Evolutionary conservation across 1,139 yeast species (phyloP).

Genomic region (Diutina pseudorugosa): DNA sequence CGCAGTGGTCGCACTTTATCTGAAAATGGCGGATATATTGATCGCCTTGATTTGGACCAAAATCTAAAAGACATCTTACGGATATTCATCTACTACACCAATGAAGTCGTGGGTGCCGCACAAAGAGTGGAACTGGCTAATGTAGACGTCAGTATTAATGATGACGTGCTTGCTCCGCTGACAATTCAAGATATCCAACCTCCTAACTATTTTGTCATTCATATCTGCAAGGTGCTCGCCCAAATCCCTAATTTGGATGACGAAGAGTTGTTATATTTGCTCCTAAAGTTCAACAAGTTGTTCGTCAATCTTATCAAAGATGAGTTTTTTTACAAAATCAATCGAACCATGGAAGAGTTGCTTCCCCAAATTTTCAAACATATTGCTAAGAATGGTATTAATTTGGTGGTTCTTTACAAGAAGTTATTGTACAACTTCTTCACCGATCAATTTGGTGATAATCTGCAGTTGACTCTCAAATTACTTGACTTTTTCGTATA

Average conservation of each 20-base stretch:
- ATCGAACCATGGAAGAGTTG: constrained; percentile 25
- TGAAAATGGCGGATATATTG: constrained; percentile 11
- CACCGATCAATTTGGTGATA: constrained; percentile 8
- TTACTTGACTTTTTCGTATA: constrained; percentile 18
- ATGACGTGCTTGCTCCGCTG: constrained; percentile 2
- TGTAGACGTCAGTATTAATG: neutral
- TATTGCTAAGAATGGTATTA: constrained; percentile 26
- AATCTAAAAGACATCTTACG: constrained; percentile 17
- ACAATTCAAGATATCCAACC: constrained; percentile 7
- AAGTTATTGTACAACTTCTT: constrained; percentile 16
- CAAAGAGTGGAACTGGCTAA: neutral
- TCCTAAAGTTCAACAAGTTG: constrained; percentile 24
- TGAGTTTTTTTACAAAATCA: constrained; percentile 27
- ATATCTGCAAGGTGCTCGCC: constrained; percentile 11
- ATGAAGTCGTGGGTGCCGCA: constrained; percentile 12
- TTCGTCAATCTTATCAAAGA: constrained; percentile 18
- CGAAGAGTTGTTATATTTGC: constrained; percentile 21
- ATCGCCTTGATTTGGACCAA: constrained; percentile 12
- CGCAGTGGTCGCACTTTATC: neutral
- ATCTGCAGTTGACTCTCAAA: constrained; percentile 5
- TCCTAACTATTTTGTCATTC: constrained; percentile 16
- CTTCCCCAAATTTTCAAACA: constrained; percentile 19
- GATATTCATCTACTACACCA: constrained; percentile 23
- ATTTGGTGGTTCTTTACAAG: constrained; percentile 16
- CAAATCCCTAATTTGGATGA: constrained; percentile 14